These are phyloP conservation scores for Nigrospora osmanthi DNA, from an alignment of 2,329 filamentous ascomycete genomes.

Conservation along the genomic window DNA sequence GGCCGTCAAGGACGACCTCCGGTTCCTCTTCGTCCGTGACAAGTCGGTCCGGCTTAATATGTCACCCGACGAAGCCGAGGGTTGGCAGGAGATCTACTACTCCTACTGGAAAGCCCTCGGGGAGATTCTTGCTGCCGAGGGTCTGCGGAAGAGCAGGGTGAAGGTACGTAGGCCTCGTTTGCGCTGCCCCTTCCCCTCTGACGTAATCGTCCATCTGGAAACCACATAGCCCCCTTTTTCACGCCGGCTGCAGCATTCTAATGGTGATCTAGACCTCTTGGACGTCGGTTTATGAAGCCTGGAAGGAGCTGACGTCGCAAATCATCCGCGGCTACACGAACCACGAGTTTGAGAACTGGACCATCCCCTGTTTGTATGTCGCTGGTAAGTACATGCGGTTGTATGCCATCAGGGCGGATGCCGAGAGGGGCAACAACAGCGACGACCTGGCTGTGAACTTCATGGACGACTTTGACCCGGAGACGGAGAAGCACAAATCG, in stretches of 20 bases:
- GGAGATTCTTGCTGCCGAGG: slow-evolving; percentile 61
- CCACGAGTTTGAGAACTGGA: slow-evolving; percentile 77
- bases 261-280: slow-evolving; percentile 46
- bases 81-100: slow-evolving; percentile 83
- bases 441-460: slow-evolving; percentile 40
- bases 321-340: slow-evolving; percentile 77
- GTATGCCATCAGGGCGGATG: slow-evolving; percentile 88
- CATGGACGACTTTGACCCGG: slow-evolving; percentile 75
- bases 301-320: slow-evolving; percentile 75
- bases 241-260: background rate
- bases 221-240: too few species aligned
- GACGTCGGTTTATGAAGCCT: slow-evolving; percentile 76
- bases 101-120: slow-evolving; percentile 78
- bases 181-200: too few species aligned
- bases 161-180: slow-evolving; percentile 14
- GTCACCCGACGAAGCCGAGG: slow-evolving; percentile 59
- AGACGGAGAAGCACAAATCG: slow-evolving; percentile 71
- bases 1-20: slow-evolving; percentile 61
- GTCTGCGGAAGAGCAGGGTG: slow-evolving; percentile 27
- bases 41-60: slow-evolving; percentile 45
- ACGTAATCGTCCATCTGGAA: too few species aligned
- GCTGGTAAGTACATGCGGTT: slow-evolving; percentile 78
- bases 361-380: slow-evolving; percentile 81
- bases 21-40: slow-evolving; percentile 61
- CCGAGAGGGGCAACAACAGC: slow-evolving; percentile 43